phyloP scores from a whole-genome alignment of 306 rosid species.

The Gillenia trifoliata region DNA sequence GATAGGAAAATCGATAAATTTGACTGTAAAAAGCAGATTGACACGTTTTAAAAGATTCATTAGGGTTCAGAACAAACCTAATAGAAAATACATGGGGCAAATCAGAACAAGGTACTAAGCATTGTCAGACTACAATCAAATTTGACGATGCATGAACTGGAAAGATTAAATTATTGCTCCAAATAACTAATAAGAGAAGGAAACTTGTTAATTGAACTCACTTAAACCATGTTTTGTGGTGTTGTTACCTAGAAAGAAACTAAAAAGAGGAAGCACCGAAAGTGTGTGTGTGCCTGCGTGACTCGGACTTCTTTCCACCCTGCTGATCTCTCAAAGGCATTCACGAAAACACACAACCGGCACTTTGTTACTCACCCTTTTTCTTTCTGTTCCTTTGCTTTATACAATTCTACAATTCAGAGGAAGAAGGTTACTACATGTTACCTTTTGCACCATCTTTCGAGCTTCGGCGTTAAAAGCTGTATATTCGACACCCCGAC shows the following conservation, averaged over 20 bases:
- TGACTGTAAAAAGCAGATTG: too few species aligned
- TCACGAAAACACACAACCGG: not conserved
- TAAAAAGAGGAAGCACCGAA: conserved; percentile 20
- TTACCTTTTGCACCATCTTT: conserved; percentile 3
- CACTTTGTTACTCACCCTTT: not conserved
- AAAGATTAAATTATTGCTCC: not conserved
- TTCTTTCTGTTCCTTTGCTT: conserved; percentile 2
- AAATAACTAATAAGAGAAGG: not conserved
- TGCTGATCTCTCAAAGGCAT: not conserved
- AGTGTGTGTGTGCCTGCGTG: not conserved
- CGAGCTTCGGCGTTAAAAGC: not conserved
- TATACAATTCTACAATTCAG: not conserved
- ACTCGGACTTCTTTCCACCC: conserved; percentile 16
- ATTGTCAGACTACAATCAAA: too few species aligned
- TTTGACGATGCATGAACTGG: too few species aligned
- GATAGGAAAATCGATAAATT: too few species aligned
- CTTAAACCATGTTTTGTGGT: not conserved
- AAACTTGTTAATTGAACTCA: too few species aligned
- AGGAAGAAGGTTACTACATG: not conserved
- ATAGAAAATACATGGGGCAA: not conserved
- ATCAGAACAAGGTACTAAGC: too few species aligned
- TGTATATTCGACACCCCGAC: not conserved
- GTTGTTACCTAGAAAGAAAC: not conserved
- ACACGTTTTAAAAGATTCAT: too few species aligned
- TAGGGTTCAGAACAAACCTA: too few species aligned